Conservation (phyloP, 2,329 filamentous ascomycete species). For the Fusarium luffae region DNA sequence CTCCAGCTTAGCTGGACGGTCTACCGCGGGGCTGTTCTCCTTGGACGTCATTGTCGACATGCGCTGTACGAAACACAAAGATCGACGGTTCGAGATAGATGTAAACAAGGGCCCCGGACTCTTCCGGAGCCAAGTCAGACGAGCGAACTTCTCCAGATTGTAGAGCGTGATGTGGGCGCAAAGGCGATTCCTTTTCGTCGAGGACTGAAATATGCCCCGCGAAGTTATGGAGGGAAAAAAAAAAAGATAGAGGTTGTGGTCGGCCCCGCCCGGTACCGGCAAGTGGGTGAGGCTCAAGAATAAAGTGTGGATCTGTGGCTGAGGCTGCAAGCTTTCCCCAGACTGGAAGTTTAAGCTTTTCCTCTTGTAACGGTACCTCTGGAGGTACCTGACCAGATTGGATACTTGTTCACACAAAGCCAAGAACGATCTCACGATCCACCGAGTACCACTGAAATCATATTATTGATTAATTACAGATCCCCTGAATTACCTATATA, state of each 20-base stretch:
- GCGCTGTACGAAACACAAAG: conserved; percentile 20
- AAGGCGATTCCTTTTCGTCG: neutral
- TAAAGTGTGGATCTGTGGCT: neutral
- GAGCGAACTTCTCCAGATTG: conserved; percentile 40
- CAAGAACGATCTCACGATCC: conserved; percentile 1
- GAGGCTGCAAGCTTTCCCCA: conserved; percentile 2
- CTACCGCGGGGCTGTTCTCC: conserved; percentile 34
- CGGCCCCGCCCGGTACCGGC: neutral
- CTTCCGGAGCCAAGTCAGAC: conserved; percentile 39
- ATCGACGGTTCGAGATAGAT: conserved; percentile 4
- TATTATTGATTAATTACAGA: neutral
- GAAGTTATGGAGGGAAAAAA: neutral
- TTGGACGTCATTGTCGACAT: conserved; percentile 49
- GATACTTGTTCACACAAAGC: neutral
- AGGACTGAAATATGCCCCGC: neutral
- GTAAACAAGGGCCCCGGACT: conserved; percentile 33
- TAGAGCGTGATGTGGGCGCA: conserved; percentile 3
- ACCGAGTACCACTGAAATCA: neutral
- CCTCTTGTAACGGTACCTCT: conserved; percentile 1
- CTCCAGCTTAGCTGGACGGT: conserved; percentile 69
- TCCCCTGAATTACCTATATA: neutral
- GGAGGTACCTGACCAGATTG: neutral
- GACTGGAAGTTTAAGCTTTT: neutral
- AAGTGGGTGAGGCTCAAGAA: conserved; percentile 3
- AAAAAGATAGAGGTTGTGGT: neutral